These are phyloP conservation scores for Hepatocystis sp. DNA, from an alignment of 169 alveolate species.

Conservation along the genomic window DNA sequence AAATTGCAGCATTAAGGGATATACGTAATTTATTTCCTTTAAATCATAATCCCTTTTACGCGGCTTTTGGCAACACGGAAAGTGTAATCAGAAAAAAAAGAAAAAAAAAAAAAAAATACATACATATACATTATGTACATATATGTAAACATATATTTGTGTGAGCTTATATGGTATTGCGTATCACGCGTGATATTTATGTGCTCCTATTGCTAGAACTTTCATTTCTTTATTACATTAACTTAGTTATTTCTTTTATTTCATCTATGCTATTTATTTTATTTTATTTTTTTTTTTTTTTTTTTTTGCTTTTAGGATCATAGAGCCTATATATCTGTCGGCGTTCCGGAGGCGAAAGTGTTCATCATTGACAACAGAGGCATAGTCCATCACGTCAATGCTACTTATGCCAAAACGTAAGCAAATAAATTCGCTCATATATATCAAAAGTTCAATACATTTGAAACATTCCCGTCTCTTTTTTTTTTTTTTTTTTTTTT, in stretches of 20 bases:
- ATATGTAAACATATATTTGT: neutral
- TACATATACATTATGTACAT: neutral
- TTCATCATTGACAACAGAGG: constrained; percentile 93
- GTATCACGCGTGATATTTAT: neutral
- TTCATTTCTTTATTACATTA: neutral
- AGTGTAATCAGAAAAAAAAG: too few species aligned
- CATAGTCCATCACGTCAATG: constrained; percentile 88
- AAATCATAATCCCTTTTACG: constrained; percentile 93
- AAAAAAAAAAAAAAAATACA: neutral
- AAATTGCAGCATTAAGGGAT: constrained; percentile 95
- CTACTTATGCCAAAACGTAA: constrained; percentile 90
- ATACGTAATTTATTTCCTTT: constrained; percentile 94
- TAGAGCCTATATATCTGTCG: constrained; percentile 93
- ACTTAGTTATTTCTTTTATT: too few species aligned
- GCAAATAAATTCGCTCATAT: too few species aligned
- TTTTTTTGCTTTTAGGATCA: constrained; percentile 82
- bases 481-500: neutral
- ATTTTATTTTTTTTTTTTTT: too few species aligned
- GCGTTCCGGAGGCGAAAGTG: constrained; percentile 93
- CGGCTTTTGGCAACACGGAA: constrained; percentile 99
- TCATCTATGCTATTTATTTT: too few species aligned
- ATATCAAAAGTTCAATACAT: too few species aligned
- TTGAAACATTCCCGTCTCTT: neutral
- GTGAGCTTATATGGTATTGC: neutral
- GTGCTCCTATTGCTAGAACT: neutral